Base-by-base conservation (phyloP, 805 yeast species). In the Pichia sporocuriosa region DNA sequence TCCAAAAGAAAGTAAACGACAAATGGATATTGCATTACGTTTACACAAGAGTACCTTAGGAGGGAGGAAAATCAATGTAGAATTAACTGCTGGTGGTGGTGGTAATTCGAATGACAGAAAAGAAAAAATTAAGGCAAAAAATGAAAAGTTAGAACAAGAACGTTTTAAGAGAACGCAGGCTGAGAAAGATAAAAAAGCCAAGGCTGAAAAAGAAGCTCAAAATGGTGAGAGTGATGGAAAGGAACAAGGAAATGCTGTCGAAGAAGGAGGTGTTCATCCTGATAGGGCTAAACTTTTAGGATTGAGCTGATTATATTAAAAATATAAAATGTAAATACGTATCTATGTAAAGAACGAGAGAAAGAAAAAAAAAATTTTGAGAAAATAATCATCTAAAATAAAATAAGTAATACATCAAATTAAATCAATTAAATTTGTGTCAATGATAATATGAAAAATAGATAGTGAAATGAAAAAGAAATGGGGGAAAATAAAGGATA, bases 21-120 rank as follows among this genome's bases (percentile, higher is more conserved):
- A 81, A 46, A 81, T 93, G 80, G 96, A 87, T 54, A 70, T 76
- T 35, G 97, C 97, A 0, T 69, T 93, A 52, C 69, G 82, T 48
- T 74, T 84, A 69, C 96, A 93, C 61, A 95, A 86, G 62, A 71
- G 90, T 4, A 54, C 67, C 9, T 58, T 90, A 49, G 72, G 76
- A 43, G 71, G 73, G 33, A 72, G 96, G 51, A 86, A 81, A 59
- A 89, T 93, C 56, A 93, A 93, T 57, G 97, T 93, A 27, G 98
- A 93, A 61, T 71, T 93, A 53, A 93, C 97, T 2, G 98, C 87
- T 38, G 98, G 98, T 43, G 98, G 98, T 32, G 98, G 98, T 36
- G 97, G 97, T 43, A 90, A 90, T 59, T 79, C 94, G 9, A 66
- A 72, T 44, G 70, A 67, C 32, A 67, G 94, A 55, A 53, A 76